Evolutionary conservation across 2,329 filamentous ascomycete species (phyloP), one percentile per base, ranked within the genome.

Genomic region (Cladosporium sp.): DNA sequence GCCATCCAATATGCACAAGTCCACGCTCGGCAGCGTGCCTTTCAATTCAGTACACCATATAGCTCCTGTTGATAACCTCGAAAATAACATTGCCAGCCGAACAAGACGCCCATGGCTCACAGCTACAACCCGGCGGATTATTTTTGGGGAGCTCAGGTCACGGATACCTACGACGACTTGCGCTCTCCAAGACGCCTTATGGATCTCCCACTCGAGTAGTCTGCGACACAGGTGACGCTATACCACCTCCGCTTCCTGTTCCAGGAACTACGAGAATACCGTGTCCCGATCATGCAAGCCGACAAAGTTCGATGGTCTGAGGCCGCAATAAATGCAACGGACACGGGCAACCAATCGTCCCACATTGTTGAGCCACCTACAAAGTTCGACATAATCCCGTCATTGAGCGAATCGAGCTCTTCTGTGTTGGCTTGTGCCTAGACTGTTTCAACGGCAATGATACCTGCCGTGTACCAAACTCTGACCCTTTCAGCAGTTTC

Each of bases 161-260:
- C 42, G 1, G 24, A 45, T 10, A 15, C 28, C 8, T 32, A 10
- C 8, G 28, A 32, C 8, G 28, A 32, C 28, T 32, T 2, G 28
- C 28, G 28, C 28, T 5, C 9, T 32, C 28, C 12, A 10, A 32
- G 3, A 4, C 12, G 4, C 12, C 28, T 10, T 10, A 32, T 24
- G 48, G 58, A 19, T 47, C 58, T 3, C 35, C 24, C 12, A 51
- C 48, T 20, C 55, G 60, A 8, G 47, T 34, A 32, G 20, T 61
- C 37, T 63, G 58, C 53, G 51, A 59, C 0, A 60, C 59, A 32
- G 62, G 62, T 54, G 60, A 63, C 35, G 47, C 63, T 28, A 51
- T 61, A 25, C 20, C 3, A 0, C 4, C 2, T 20, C 13, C 2
- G 19, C 8, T 35, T 5, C 4, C 1, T 52, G 12, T 52, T 39